A percentile compares a stretch with the other conserved stretches of the same genome.
These are phyloP conservation scores for Cladorrhinum samala DNA, from an alignment of 495 filamentous ascomycete species.

Conservation along the genomic window DNA sequence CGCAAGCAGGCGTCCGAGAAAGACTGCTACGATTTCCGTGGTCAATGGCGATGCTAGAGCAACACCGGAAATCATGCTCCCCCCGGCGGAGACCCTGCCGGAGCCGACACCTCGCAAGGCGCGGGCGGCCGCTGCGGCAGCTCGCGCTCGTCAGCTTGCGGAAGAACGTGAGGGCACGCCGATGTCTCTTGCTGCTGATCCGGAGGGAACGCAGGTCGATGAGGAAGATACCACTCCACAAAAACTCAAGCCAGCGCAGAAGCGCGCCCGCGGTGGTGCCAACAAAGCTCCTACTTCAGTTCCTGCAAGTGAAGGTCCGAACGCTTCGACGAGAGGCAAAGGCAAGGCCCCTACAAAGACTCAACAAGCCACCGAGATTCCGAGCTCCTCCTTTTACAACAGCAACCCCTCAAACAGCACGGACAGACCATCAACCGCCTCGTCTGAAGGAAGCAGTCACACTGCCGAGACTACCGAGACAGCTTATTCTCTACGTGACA, in stretches of 20 bases:
- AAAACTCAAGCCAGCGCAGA: conserved; percentile 15
- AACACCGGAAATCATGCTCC: neutral
- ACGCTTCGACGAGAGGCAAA: conserved; percentile 15
- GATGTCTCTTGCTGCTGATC: neutral
- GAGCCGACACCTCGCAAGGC: conserved; percentile 10
- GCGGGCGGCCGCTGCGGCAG: conserved; percentile 6
- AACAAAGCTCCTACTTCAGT: conserved; percentile 5
- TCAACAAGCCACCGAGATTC: conserved; percentile 14
- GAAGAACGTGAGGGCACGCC: neutral
- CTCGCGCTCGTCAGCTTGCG: conserved; percentile 1
- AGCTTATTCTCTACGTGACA: conserved; percentile 32
- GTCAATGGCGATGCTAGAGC: conserved; percentile 11
- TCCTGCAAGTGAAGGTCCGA: conserved; percentile 10
- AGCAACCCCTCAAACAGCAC: conserved; percentile 11
- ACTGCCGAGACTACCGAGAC: conserved; percentile 29
- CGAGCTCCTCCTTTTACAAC: conserved; percentile 25
- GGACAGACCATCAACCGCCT: conserved; percentile 27
- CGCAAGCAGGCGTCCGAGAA: conserved; percentile 31
- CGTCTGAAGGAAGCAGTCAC: conserved; percentile 21
- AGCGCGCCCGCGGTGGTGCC: conserved; percentile 15
- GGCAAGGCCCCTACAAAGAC: conserved; percentile 9
- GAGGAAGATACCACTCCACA: conserved; percentile 14
- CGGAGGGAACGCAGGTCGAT: conserved; percentile 6
- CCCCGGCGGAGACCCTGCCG: neutral
- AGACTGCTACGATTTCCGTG: conserved; percentile 6